These are phyloP conservation scores for Fusarium longipes DNA, from an alignment of 2,329 filamentous ascomycete species.

Conservation along the genomic window DNA sequence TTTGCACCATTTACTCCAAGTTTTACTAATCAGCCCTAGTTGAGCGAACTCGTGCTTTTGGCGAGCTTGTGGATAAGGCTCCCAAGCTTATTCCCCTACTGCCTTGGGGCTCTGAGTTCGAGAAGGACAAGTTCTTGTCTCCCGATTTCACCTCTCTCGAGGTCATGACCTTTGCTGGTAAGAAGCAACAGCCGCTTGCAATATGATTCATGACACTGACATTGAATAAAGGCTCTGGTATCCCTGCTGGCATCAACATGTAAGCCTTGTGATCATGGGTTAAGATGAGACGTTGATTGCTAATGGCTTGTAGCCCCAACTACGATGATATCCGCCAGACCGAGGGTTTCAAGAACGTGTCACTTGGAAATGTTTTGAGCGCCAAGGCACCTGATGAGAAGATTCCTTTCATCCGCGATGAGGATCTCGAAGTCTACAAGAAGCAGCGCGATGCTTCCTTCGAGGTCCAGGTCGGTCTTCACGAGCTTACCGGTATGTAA, in stretches of 20 bases:
- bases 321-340: conserved; percentile 83
- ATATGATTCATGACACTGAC: conserved; percentile 48
- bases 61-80: conserved; percentile 83
- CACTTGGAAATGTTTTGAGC: conserved; percentile 89
- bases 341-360: conserved; percentile 93
- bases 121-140: conserved; percentile 95
- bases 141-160: conserved; percentile 97
- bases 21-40: conserved; percentile 52
- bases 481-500: conserved; percentile 75
- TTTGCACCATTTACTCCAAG: neutral
- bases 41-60: conserved; percentile 89
- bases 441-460: conserved; percentile 89
- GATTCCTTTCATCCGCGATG: conserved; percentile 86
- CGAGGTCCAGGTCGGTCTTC: conserved; percentile 94
- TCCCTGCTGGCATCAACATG: conserved; percentile 76
- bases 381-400: conserved; percentile 93
- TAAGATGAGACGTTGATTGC: neutral
- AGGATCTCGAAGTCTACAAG: conserved; percentile 81
- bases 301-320: conserved; percentile 60
- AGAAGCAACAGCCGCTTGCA: neutral
- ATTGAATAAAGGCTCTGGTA: conserved; percentile 63
- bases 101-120: conserved; percentile 88
- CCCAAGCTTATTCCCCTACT: conserved; percentile 87
- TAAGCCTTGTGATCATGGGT: conserved; percentile 38
- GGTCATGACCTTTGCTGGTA: conserved; percentile 78